phyloP scores from a whole-genome alignment of 2,329 filamentous ascomycete genomes.

The Pseudocercospora crystallina region DNA sequence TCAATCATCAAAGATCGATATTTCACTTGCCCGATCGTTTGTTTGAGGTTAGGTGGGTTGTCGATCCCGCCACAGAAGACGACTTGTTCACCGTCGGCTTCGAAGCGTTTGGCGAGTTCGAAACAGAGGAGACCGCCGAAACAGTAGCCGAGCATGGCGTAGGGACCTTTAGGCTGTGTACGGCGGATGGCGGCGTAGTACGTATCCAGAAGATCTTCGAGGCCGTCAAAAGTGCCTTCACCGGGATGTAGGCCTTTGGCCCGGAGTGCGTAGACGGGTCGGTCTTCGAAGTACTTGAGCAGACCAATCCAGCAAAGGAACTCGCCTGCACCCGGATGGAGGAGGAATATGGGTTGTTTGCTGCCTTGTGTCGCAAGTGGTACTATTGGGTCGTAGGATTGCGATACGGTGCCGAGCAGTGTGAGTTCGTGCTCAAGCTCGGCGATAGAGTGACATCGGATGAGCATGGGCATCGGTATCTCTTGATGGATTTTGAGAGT shows the following conservation, averaged over 20 bases:
- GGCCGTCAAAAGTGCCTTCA: constrained; percentile 40
- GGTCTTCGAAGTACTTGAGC: constrained; percentile 39
- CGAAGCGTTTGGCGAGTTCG: constrained; percentile 50
- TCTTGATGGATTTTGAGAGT: constrained; percentile 22
- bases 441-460: constrained; percentile 21
- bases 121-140: constrained; percentile 54
- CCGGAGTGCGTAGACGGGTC: constrained; percentile 51
- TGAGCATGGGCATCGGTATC: constrained; percentile 18
- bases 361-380: constrained; percentile 28
- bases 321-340: constrained; percentile 43
- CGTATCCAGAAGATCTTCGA: constrained; percentile 42
- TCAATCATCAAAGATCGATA: constrained; percentile 23
- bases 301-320: constrained; percentile 42
- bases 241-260: constrained; percentile 45
- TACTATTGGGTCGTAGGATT: constrained; percentile 36
- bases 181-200: constrained; percentile 46
- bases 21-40: constrained; percentile 19
- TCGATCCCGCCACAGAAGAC: constrained; percentile 49
- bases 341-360: constrained; percentile 36
- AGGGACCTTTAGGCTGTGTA: constrained; percentile 51
- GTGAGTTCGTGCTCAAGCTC: constrained; percentile 21
- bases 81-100: constrained; percentile 37
- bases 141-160: constrained; percentile 54
- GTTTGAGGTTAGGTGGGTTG: constrained; percentile 50
- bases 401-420: constrained; percentile 18